phyloP scores from a whole-genome alignment of 306 rosid genomes.

The Macrotyloma uniflorum region DNA sequence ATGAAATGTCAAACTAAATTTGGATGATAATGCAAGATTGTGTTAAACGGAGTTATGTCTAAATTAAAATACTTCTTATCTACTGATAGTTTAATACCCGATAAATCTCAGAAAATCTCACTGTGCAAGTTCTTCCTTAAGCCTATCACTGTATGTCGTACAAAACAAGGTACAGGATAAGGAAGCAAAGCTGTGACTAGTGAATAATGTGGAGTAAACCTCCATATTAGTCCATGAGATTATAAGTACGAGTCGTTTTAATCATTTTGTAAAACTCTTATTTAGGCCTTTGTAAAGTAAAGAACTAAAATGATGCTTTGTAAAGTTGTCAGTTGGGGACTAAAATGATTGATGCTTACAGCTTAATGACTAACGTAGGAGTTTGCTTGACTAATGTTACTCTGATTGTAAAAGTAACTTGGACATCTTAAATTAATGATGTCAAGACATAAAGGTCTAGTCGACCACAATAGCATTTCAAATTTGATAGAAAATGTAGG shows the following conservation, averaged over 20 bases:
- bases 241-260: neutral
- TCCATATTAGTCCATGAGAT: neutral
- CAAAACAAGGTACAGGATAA: neutral
- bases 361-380: neutral
- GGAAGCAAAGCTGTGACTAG: too few relatives aligned
- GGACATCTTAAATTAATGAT: neutral
- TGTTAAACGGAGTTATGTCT: neutral
- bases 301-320: neutral
- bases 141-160: neutral
- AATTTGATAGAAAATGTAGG: neutral
- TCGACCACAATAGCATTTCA: neutral
- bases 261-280: neutral
- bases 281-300: neutral
- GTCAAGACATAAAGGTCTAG: neutral
- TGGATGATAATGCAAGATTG: neutral
- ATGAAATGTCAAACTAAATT: neutral
- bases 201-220: too few relatives aligned
- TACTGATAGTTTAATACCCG: neutral
- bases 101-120: neutral
- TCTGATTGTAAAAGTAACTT: neutral
- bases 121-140: neutral
- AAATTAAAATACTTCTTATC: neutral
- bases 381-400: neutral
- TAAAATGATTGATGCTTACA: neutral
- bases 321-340: neutral